These are phyloP conservation scores for Macrophomina pseudophaseolina DNA, from an alignment of 2,329 filamentous ascomycete species.

Conservation along the genomic window DNA sequence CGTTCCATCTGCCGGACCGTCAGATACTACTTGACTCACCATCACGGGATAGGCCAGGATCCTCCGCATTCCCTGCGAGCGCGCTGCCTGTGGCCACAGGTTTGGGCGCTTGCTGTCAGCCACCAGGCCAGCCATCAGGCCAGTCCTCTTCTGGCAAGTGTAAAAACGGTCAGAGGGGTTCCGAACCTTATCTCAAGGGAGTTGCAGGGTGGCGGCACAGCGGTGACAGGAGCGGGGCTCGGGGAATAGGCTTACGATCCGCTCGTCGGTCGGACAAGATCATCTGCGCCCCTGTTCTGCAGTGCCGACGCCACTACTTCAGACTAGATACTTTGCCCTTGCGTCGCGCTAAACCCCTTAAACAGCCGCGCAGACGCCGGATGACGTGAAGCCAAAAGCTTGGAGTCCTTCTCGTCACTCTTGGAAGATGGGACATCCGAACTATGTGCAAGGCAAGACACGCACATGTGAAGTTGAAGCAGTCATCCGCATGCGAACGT, in stretches of 20 bases:
- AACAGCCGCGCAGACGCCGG: constrained; percentile 5
- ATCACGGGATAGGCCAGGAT: not conserved
- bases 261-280: constrained; percentile 21
- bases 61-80: not conserved
- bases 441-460: no score
- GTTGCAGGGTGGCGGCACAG: not conserved
- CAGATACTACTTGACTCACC: not conserved
- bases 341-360: constrained; percentile 18
- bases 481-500: no score
- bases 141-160: not conserved
- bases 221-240: constrained; percentile 14
- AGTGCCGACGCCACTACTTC: constrained; percentile 23
- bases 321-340: constrained; percentile 9
- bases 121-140: not conserved
- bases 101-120: not conserved
- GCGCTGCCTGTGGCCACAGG: no score
- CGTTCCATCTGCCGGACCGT: constrained; percentile 9
- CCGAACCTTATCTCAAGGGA: constrained; percentile 18
- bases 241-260: constrained; percentile 25
- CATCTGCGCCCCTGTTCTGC: constrained; percentile 10
- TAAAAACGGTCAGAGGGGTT: not conserved
- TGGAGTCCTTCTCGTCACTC: constrained; percentile 6
- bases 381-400: constrained; percentile 24
- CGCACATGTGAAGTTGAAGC: no score
- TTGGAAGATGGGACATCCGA: no score